Conservation (phyloP, 306 rosid species). For the Inga oerstediana region DNA sequence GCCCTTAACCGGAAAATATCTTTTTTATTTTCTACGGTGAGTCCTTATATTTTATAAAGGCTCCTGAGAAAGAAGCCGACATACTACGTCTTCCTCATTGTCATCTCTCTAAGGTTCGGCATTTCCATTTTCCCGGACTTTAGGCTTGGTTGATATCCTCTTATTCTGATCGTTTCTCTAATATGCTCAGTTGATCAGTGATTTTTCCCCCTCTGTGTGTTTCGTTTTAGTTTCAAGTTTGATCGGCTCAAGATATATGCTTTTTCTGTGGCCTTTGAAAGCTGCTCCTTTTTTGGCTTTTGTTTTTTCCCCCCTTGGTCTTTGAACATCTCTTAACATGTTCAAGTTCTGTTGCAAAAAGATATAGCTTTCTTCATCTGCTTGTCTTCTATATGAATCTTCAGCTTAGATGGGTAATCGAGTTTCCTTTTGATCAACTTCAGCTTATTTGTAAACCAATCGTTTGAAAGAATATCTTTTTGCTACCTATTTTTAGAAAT, state of each 20-base stretch:
- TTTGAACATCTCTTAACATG: background rate
- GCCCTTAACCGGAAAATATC: no score
- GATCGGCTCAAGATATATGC: background rate
- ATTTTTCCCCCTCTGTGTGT: background rate
- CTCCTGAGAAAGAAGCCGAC: background rate
- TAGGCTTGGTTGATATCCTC: background rate
- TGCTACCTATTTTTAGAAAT: background rate
- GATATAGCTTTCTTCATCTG: background rate
- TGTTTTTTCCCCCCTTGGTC: background rate
- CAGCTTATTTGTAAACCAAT: background rate
- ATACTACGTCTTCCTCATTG: background rate
- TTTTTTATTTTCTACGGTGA: background rate
- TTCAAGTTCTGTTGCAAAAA: background rate
- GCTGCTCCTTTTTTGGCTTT: background rate
- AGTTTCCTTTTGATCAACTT: background rate
- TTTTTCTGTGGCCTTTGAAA: background rate
- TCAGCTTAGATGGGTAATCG: background rate
- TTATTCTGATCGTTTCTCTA: background rate
- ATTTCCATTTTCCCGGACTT: background rate
- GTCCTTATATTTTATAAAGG: background rate
- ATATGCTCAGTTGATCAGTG: background rate
- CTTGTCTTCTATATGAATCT: background rate
- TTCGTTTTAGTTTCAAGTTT: background rate
- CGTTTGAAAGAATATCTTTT: background rate
- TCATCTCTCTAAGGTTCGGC: background rate